A percentile compares a stretch with the other conserved stretches of the same genome.
phyloP scores from a whole-genome alignment of 1,139 yeast genomes.

The Geotrichum cucujoidarum region DNA sequence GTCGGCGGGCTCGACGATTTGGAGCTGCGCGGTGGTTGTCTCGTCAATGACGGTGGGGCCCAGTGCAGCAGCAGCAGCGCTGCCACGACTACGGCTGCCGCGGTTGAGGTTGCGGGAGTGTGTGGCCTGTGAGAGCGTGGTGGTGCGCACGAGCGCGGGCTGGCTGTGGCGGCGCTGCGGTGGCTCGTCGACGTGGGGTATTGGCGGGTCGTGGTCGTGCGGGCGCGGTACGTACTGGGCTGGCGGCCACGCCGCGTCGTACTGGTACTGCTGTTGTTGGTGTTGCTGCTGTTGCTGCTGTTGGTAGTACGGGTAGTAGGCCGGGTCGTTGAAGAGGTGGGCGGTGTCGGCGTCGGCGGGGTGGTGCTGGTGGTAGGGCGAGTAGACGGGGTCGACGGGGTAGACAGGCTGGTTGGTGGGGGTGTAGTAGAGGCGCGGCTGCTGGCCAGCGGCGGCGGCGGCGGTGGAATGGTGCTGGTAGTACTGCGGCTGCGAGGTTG shows the following conservation, averaged over 20 bases:
- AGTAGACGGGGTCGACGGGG: no score
- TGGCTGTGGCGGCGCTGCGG: background rate
- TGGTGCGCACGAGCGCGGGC: conserved; percentile 28
- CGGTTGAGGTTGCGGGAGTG: conserved; percentile 1
- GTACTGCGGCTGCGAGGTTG: background rate
- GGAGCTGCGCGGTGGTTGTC: conserved; percentile 29
- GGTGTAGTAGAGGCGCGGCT: background rate
- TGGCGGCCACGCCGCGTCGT: no score
- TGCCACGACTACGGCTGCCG: conserved; percentile 25
- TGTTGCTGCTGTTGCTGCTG: background rate
- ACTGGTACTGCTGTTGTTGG: background rate
- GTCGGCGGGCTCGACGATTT: conserved; percentile 36
- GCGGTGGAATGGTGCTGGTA: background rate
- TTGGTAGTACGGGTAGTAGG: background rate
- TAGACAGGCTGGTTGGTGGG: background rate
- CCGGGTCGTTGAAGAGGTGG: background rate
- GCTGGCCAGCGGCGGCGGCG: background rate
- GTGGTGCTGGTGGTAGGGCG: no score
- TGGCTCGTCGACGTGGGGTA: background rate
- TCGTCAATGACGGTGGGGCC: conserved; percentile 12
- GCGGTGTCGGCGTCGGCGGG: background rate
- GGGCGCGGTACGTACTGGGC: background rate
- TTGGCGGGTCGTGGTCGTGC: background rate
- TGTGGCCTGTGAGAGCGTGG: conserved; percentile 31
- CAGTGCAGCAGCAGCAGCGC: no score